Evolutionary conservation across 1,284 basidiomycete genomes (phyloP), one percentile per base, ranked within the genome.

Genomic region (Tilletiaria anomala): DNA sequence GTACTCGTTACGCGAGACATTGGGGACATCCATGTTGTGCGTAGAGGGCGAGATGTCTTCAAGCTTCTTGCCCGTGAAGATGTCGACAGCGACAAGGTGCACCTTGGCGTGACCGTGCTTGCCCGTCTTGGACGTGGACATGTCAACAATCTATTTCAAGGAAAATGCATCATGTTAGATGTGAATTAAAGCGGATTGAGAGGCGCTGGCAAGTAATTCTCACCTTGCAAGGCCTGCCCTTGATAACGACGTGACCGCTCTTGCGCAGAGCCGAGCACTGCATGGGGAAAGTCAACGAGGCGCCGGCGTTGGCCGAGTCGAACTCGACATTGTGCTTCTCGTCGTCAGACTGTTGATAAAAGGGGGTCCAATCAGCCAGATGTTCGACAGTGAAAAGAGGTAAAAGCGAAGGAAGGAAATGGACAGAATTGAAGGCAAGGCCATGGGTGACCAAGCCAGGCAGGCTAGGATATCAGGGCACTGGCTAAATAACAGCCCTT

Each of bases 101-200:
- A 96, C 91, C 75, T 97, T 97, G 72, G 93, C 91, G 76, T 97
- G 93, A 68, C 91, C 91, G 77, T 96, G 91, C 79, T 70, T 70
- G 40, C 87, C 88, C 42, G 87, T 93, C 79, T 97, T 97, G 70
- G 91, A 97, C 74, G 93, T 97, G 54, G 89, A 94, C 91, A 97
- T 97, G 63, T 72, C 65, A 44, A 65, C 48, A 44, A 66, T 64
- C 61, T 61, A n/a, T n/a, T n/a, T 38, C 37, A 38, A 17, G 32
- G 21, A 20, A 18, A 32, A 16, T n/a, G n/a, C n/a, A n/a, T n/a
- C n/a, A n/a, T n/a, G n/a, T n/a, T n/a, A n/a, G n/a, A n/a, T n/a
- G n/a, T n/a, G n/a, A n/a, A n/a, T n/a, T n/a, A n/a, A n/a, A n/a
- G n/a, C n/a, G n/a, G n/a, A 6, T 19, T 20, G 37, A 14, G 24